A percentile compares a stretch with the other conserved stretches of the same genome.
These are phyloP conservation scores for Cordia subcordata DNA, from an alignment of 257 asterid genomes.

Conservation along the genomic window DNA sequence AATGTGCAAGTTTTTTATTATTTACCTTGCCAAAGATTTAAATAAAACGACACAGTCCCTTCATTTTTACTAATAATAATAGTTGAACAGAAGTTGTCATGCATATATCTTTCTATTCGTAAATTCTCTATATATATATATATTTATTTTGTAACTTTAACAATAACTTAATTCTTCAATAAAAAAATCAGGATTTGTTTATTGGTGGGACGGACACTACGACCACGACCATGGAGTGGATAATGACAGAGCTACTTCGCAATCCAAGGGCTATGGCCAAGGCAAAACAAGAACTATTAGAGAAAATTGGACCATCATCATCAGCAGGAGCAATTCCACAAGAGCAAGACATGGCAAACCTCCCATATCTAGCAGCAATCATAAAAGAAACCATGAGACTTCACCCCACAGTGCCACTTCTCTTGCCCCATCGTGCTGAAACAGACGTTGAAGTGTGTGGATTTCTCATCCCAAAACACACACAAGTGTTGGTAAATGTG, in stretches of 20 bases:
- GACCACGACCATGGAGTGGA: constrained; percentile 30
- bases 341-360: constrained; percentile 21
- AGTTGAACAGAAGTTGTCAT: too few relatives aligned
- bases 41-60: too few relatives aligned
- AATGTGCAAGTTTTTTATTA: too few relatives aligned
- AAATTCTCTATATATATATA: too few relatives aligned
- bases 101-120: too few relatives aligned
- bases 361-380: constrained; percentile 24
- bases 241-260: constrained; percentile 30
- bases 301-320: neutral
- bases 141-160: neutral
- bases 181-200: constrained; percentile 21
- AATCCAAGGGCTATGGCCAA: constrained; percentile 18
- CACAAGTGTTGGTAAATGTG: constrained; percentile 21
- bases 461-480: constrained; percentile 23
- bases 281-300: constrained; percentile 19
- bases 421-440: constrained; percentile 27
- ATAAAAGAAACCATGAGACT: constrained; percentile 35
- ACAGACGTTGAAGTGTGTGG: constrained; percentile 19
- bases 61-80: too few relatives aligned
- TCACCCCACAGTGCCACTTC: constrained; percentile 26
- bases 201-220: constrained; percentile 30
- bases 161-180: neutral
- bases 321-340: neutral
- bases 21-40: too few relatives aligned